phyloP scores from a whole-genome alignment of 208 protist genomes.

The Vickermania ingenoplastis region DNA sequence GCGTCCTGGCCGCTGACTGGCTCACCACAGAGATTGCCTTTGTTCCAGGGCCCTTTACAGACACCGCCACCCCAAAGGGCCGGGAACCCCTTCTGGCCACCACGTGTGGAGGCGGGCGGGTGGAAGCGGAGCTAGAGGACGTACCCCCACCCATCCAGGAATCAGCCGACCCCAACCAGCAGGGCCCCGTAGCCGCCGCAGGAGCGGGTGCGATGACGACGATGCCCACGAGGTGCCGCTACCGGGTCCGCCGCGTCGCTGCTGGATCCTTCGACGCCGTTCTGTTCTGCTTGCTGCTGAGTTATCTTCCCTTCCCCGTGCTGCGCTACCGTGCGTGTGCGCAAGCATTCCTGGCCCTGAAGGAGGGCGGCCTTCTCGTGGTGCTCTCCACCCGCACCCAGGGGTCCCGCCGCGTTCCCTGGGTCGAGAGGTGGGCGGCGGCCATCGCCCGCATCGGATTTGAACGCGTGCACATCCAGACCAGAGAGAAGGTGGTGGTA shows the following conservation, averaged over 20 bases:
- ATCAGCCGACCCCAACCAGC: no score
- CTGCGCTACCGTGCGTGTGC: slow-evolving; percentile 70
- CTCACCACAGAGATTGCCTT: slow-evolving; percentile 41
- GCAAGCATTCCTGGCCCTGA: slow-evolving; percentile 63
- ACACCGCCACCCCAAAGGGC: neutral
- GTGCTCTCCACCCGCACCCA: slow-evolving; percentile 81
- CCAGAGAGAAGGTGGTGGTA: slow-evolving; percentile 57
- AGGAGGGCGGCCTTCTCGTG: slow-evolving; percentile 61
- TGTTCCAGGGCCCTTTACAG: neutral
- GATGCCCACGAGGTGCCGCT: no score
- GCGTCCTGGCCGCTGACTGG: slow-evolving; percentile 51
- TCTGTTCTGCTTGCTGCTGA: slow-evolving; percentile 79
- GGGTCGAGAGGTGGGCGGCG: slow-evolving; percentile 60
- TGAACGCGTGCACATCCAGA: slow-evolving; percentile 45
- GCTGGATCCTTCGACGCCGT: slow-evolving; percentile 52
- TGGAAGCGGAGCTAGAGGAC: neutral
- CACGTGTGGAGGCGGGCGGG: neutral
- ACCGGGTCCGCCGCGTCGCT: no score
- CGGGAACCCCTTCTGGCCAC: neutral
- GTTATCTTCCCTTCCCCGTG: slow-evolving; percentile 67
- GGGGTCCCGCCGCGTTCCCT: slow-evolving; percentile 35
- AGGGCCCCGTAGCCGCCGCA: no score
- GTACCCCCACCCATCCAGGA: no score
- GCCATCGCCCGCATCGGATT: slow-evolving; percentile 60
- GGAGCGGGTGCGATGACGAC: no score